These are phyloP conservation scores for Xylaria sp. DNA, from an alignment of 2,329 filamentous ascomycete species.

Conservation along the genomic window DNA sequence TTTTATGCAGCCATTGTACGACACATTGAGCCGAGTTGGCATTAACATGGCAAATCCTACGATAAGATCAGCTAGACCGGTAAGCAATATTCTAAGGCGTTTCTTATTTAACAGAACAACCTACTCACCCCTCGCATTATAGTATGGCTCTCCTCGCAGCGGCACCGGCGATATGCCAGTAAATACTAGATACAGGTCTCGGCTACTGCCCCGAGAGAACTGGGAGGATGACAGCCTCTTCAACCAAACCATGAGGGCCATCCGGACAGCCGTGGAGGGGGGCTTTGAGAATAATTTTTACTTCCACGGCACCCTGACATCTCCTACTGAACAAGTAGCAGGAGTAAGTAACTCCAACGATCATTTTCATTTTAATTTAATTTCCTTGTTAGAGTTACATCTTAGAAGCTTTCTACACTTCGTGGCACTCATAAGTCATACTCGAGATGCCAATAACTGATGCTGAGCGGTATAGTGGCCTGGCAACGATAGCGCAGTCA, in stretches of 20 bases:
- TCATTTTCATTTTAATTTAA: neutral
- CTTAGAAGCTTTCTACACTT: neutral
- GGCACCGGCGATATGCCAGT: conserved; percentile 45
- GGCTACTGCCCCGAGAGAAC: conserved; percentile 48
- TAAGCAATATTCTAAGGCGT: neutral
- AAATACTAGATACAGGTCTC: conserved; percentile 49
- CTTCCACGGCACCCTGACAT: conserved; percentile 50
- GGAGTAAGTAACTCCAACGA: conserved; percentile 28
- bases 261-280: conserved; percentile 48
- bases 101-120: too few species aligned
- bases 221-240: conserved; percentile 46
- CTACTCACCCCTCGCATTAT: too few species aligned
- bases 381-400: neutral
- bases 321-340: conserved; percentile 46
- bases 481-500: conserved; percentile 49
- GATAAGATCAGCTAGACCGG: conserved; percentile 39
- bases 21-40: conserved; percentile 47
- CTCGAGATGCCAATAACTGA: neutral
- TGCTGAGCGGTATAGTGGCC: conserved; percentile 39
- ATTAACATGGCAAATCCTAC: conserved; percentile 46
- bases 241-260: conserved; percentile 45
- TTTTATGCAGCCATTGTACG: conserved; percentile 51
- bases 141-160: conserved; percentile 45
- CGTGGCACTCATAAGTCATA: neutral
- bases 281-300: conserved; percentile 51